Evolutionary conservation across 2,329 filamentous ascomycete species (phyloP).

Genomic region (Trichoderma sp.): DNA sequence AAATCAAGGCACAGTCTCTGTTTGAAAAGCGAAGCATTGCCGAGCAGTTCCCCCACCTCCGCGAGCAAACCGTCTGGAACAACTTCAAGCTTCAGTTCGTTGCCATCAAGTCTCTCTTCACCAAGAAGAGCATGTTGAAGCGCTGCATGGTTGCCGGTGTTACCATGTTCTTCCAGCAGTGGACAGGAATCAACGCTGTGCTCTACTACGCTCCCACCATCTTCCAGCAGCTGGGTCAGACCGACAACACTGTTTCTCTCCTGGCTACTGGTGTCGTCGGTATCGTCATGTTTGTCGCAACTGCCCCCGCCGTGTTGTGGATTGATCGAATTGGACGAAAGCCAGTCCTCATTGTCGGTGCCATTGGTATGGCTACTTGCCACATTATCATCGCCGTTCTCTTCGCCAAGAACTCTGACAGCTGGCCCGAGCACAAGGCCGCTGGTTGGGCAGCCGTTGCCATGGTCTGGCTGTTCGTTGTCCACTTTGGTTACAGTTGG

Average conservation of each 20-base stretch:
- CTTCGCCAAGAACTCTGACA: conserved; percentile 61
- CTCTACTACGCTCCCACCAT: conserved; percentile 72
- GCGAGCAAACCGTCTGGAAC: conserved; percentile 61
- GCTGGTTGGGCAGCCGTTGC: conserved; percentile 69
- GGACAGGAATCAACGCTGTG: conserved; percentile 56
- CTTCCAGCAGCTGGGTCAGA: conserved; percentile 66
- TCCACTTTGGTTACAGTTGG: conserved; percentile 77
- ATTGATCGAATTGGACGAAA: conserved; percentile 66
- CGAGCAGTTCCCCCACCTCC: conserved; percentile 67
- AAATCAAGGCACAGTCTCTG: conserved; percentile 76
- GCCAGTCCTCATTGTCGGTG: conserved; percentile 62
- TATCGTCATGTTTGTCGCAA: conserved; percentile 68
- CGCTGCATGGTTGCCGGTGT: conserved; percentile 64
- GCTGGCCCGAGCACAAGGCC: conserved; percentile 57
- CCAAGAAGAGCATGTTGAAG: conserved; percentile 72
- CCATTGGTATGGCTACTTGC: conserved; percentile 68
- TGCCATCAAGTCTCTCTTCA: conserved; percentile 76
- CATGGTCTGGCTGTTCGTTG: conserved; percentile 74
- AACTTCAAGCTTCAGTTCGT: conserved; percentile 73
- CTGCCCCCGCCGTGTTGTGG: conserved; percentile 66
- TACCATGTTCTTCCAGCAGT: conserved; percentile 60
- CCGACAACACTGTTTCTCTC: conserved; percentile 52
- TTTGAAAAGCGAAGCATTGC: conserved; percentile 70
- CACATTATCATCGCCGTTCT: conserved; percentile 73
- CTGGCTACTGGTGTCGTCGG: conserved; percentile 72